Evolutionary conservation across 768 basidiomycete genomes (phyloP), one percentile per base, ranked within the genome.

Genomic region (Gyrodon lividus): DNA sequence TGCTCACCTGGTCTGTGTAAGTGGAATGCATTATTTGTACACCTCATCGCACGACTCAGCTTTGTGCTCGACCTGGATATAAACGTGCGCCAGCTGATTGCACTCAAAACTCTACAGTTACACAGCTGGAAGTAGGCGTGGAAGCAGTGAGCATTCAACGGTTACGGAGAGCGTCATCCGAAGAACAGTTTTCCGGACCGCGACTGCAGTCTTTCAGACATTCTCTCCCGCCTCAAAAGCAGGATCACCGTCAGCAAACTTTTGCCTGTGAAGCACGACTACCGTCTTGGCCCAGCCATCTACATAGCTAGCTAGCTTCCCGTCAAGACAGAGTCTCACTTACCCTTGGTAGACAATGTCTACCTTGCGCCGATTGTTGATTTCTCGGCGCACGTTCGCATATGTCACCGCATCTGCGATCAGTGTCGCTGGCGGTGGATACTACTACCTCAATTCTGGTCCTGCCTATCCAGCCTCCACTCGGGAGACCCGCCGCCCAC

Each of bases 401-500:
- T 69, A 78, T 61, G 77, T 72, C 37, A 70, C 80, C 0, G 79
- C 78, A 20, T 78, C 83, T 3, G 79, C 84, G 8, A 65, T 74
- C 35, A 64, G 83, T 14, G 69, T 78, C 17, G 70, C 77, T 7
- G 85, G 79, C 5, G 78, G 80, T 12, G 81, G 85, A 3, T 87
- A 86, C 71, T 83, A 77, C 70, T 88, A 82, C 61, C 77, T 90
- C 49, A 87, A 85, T 62, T 88, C 87, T 3, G 86, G 87, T 0
- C 85, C 86, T 10, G 73, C 81, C 0, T 86, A 86, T 60, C 83
- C 86, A 0, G 66, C 69, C 0, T 81, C 87, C 2, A 87, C 83
- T 0, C 77, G 78, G 46, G 81, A 82, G 50, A 81, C 80, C 0
- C 79, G 87, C n/a, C 72, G 85, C 3, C 86, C 89, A 4, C 89